A percentile compares a stretch with the other conserved stretches of the same genome.
Conservation (phyloP, 139 green algal genomes). For the Chlorella sp. region DNA sequence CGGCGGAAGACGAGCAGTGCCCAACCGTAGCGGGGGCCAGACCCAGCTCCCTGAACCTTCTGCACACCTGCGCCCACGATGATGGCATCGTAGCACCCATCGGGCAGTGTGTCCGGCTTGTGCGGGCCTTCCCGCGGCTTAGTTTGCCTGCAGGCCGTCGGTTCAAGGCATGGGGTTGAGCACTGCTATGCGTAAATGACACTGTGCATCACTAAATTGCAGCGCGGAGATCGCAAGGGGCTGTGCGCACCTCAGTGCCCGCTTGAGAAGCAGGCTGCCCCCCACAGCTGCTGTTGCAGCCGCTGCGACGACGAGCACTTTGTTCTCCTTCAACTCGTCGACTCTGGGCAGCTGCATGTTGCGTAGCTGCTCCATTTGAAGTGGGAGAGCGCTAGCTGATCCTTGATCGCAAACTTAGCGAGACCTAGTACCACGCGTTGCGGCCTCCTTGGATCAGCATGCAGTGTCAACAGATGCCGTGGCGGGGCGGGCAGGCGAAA, state of each 20-base stretch:
- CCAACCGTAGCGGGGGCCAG: neutral
- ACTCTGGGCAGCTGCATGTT: neutral
- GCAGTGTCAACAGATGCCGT: neutral
- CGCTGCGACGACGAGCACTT: conserved; percentile 10
- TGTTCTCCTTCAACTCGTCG: neutral
- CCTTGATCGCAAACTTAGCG: neutral
- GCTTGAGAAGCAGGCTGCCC: conserved; percentile 9
- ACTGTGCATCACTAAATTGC: neutral
- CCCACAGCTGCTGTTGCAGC: conserved; percentile 25
- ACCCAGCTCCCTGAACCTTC: neutral
- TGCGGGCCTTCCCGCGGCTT: conserved; percentile 63
- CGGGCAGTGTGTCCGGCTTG: conserved; percentile 64
- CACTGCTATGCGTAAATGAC: neutral
- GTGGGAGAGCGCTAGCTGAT: neutral
- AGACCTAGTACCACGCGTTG: too few relatives aligned
- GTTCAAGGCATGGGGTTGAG: neutral
- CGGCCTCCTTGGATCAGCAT: neutral
- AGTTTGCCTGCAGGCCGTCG: conserved; percentile 6
- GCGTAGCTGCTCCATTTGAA: neutral
- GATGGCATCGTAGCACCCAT: conserved; percentile 80
- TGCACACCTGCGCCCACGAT: conserved; percentile 79
- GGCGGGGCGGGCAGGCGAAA: too few relatives aligned
- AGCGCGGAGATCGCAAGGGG: neutral
- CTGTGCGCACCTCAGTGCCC: conserved; percentile 19
- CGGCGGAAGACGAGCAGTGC: neutral